A percentile compares a stretch with the other conserved stretches of the same genome.
Conservation (phyloP, 2,329 filamentous ascomycete genomes). For the Diatrype stigma region DNA sequence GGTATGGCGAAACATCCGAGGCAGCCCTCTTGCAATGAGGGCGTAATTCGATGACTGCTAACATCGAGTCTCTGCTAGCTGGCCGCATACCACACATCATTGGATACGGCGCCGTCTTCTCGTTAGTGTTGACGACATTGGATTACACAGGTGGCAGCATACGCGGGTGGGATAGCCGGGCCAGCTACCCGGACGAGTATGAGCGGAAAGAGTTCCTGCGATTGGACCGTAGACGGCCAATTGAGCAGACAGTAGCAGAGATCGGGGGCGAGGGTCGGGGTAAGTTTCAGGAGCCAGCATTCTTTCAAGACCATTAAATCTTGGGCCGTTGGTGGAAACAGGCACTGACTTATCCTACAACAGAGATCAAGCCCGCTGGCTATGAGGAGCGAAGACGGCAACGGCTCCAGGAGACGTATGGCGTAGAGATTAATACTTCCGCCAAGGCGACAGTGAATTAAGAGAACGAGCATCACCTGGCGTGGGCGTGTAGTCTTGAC, state of each 20-base stretch:
- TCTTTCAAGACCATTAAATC: neutral
- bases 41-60: slow-evolving; percentile 7
- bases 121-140: slow-evolving; percentile 53
- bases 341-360: slow-evolving; percentile 2
- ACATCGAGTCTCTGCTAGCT: slow-evolving; percentile 33
- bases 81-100: slow-evolving; percentile 60
- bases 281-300: slow-evolving; percentile 36
- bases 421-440: slow-evolving; percentile 65
- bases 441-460: slow-evolving; percentile 42
- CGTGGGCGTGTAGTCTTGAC: neutral
- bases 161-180: slow-evolving; percentile 42
- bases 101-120: slow-evolving; percentile 55
- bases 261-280: slow-evolving; percentile 87
- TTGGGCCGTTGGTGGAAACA: neutral
- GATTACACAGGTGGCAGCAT: slow-evolving; percentile 59
- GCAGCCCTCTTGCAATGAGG: neutral
- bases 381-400: slow-evolving; percentile 81
- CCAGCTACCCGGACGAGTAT: slow-evolving; percentile 63
- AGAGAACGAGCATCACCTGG: slow-evolving; percentile 3
- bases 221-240: slow-evolving; percentile 68
- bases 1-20: slow-evolving; percentile 48
- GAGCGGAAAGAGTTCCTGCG: slow-evolving; percentile 71
- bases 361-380: slow-evolving; percentile 75
- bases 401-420: slow-evolving; percentile 81
- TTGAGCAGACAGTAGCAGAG: slow-evolving; percentile 74